Percentiles rank a stretch among this genome's conserved stretches.
Conservation (phyloP, 208 protist species). For the Crithidia expoeki region DNA sequence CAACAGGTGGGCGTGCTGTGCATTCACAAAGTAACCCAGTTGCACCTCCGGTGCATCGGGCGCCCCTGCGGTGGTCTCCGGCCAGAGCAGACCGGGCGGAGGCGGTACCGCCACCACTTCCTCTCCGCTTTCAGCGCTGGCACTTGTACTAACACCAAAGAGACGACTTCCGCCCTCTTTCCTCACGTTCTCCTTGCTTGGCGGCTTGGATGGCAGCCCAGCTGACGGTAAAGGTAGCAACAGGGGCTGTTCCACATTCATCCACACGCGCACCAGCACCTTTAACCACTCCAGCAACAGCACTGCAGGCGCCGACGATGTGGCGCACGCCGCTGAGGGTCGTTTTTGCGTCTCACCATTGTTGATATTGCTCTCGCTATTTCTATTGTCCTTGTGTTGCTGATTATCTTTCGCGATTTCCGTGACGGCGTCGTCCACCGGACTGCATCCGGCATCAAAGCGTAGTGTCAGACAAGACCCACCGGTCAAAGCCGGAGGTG, state of each 20-base stretch:
- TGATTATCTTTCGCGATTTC: too few species aligned
- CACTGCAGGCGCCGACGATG: slow-evolving; percentile 29
- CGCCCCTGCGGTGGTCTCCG: slow-evolving; percentile 5
- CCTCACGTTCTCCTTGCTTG: too few species aligned
- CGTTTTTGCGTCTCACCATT: too few species aligned
- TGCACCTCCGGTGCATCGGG: slow-evolving; percentile 23
- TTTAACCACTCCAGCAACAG: slow-evolving; percentile 34
- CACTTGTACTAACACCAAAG: too few species aligned
- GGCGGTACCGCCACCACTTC: not conserved
- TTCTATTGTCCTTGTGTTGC: not conserved
- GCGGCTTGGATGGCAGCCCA: not conserved
- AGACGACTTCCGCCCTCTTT: too few species aligned
- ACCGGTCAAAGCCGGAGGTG: not conserved
- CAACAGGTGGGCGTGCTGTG: slow-evolving; percentile 18
- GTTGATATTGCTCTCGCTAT: not conserved
- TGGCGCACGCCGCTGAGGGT: not conserved
- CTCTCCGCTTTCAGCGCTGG: not conserved
- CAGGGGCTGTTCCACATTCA: slow-evolving; percentile 37
- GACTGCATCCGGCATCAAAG: slow-evolving; percentile 21
- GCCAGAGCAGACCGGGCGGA: slow-evolving; percentile 23
- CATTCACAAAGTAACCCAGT: slow-evolving; percentile 22
- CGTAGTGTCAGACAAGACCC: slow-evolving; percentile 21
- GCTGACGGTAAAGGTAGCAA: slow-evolving; percentile 10
- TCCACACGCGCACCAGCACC: slow-evolving; percentile 29
- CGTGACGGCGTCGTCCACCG: too few species aligned